A percentile compares a stretch with the other conserved stretches of the same genome.
Evolutionary conservation across 2,329 filamentous ascomycete genomes (phyloP).

Genomic region (Gaeumannomyces tritici): DNA sequence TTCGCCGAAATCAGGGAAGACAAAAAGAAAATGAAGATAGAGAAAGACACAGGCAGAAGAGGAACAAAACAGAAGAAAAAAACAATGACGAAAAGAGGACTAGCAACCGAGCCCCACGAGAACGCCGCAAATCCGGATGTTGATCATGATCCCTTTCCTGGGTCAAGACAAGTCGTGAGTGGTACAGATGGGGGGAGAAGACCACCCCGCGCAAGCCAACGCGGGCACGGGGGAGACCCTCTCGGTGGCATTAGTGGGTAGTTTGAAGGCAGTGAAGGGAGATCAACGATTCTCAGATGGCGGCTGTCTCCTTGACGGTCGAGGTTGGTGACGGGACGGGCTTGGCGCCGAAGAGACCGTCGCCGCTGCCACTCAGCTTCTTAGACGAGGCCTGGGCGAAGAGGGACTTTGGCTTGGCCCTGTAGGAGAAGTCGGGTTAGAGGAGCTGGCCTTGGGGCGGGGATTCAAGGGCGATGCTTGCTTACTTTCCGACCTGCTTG

Average conservation of each 20-base stretch:
- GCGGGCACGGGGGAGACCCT: not conserved
- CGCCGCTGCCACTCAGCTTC: slow-evolving; percentile 43
- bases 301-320: not conserved
- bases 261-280: not conserved
- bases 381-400: slow-evolving; percentile 58
- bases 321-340: not conserved
- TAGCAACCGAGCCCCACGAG: not conserved
- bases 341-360: slow-evolving; percentile 25
- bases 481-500: slow-evolving; percentile 71
- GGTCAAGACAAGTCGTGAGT: not conserved
- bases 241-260: not conserved
- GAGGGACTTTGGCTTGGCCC: slow-evolving; percentile 57
- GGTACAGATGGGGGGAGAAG: not conserved
- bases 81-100: not conserved
- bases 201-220: not conserved
- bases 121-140: not conserved
- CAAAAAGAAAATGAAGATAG: not conserved
- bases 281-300: not conserved
- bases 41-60: not conserved
- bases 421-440: slow-evolving; percentile 15
- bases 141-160: not conserved
- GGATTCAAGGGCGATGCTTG: slow-evolving; percentile 9
- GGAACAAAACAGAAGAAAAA: not conserved
- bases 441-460: not conserved
- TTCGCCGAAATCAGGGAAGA: not conserved